Evolutionary conservation across 306 rosid genomes (phyloP).

Genomic region (Quercus engelmannii): DNA sequence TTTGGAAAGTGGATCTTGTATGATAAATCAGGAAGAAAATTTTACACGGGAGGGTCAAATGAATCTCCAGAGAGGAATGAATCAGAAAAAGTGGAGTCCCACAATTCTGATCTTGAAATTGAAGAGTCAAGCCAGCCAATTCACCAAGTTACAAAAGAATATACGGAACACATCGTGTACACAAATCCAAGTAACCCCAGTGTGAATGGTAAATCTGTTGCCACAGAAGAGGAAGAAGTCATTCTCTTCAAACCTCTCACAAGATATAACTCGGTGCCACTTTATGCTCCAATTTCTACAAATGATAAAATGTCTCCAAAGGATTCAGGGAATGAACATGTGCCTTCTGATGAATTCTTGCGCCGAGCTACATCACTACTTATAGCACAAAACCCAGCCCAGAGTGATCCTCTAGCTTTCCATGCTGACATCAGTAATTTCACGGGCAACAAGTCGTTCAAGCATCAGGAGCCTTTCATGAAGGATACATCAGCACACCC

Average conservation of each 20-base stretch:
- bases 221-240: conserved; percentile 81
- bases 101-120: conserved; percentile 14
- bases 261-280: conserved; percentile 79
- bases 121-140: conserved; percentile 22
- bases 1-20: conserved; percentile 50
- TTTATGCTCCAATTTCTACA: conserved; percentile 28
- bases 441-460: conserved; percentile 26
- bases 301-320: conserved; percentile 40
- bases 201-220: conserved; percentile 31
- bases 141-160: conserved; percentile 15
- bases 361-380: conserved; percentile 86
- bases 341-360: conserved; percentile 69
- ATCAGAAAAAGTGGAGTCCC: conserved; percentile 25
- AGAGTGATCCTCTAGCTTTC: conserved; percentile 44
- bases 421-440: conserved; percentile 41
- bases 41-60: conserved; percentile 27
- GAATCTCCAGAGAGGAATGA: conserved; percentile 38
- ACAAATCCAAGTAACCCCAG: conserved; percentile 18
- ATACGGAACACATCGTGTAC: conserved; percentile 19
- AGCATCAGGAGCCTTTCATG: conserved; percentile 41
- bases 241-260: conserved; percentile 89
- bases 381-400: conserved; percentile 63
- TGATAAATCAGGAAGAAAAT: conserved; percentile 31
- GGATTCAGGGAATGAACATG: conserved; percentile 32
- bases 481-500: conserved; percentile 40